phyloP scores from a whole-genome alignment of 2,329 filamentous ascomycete genomes.

The Ceratocystis diversiconidia region DNA sequence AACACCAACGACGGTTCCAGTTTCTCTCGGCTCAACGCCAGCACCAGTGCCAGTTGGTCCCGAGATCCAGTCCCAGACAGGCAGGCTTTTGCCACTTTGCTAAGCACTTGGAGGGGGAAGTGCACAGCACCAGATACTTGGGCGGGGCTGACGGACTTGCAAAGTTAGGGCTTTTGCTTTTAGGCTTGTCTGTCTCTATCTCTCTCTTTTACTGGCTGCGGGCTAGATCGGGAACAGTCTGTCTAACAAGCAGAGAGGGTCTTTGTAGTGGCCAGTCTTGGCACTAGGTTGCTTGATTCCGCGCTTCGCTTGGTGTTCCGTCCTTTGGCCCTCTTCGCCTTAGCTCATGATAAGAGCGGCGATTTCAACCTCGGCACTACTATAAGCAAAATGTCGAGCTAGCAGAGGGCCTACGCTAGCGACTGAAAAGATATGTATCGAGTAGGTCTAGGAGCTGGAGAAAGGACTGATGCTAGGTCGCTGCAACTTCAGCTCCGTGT shows the following conservation, averaged over 20 bases:
- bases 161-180: not conserved
- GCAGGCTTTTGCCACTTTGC: not conserved
- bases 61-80: not conserved
- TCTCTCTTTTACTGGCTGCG: not conserved
- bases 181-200: not conserved
- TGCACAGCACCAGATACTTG: not conserved
- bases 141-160: not conserved
- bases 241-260: constrained; percentile 1
- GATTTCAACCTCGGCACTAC: not conserved
- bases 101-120: not conserved
- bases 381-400: not conserved
- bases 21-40: not conserved
- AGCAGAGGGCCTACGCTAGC: not conserved
- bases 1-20: not conserved
- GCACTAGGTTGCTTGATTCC: not conserved
- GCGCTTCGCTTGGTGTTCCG: not conserved
- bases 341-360: not conserved
- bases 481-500: no score
- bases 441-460: not conserved
- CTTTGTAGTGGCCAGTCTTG: not conserved
- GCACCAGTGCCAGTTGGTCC: not conserved
- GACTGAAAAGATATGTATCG: not conserved
- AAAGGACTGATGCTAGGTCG: not conserved
- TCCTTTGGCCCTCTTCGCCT: not conserved
- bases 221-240: not conserved